These are phyloP conservation scores for Biscogniauxia sp. DNA, from an alignment of 2,329 filamentous ascomycete genomes.

Conservation along the genomic window DNA sequence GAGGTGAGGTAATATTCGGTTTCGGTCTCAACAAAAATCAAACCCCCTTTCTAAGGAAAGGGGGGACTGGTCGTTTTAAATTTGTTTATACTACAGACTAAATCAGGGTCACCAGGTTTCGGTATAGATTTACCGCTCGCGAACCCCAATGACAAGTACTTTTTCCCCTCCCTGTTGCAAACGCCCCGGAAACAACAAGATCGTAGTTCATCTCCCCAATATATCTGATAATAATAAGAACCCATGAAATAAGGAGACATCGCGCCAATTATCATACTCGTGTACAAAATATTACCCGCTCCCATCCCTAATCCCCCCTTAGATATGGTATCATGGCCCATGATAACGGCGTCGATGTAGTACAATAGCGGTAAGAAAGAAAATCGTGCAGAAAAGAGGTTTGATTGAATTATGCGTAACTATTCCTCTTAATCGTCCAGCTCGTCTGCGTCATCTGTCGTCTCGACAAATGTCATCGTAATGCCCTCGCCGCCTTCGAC, in stretches of 20 bases:
- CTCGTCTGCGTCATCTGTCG: constrained; percentile 31
- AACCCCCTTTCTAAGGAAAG: constrained; percentile 1
- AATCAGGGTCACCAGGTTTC: constrained; percentile 1
- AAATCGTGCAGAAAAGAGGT: background rate
- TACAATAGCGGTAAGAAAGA: background rate
- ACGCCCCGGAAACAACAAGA: background rate
- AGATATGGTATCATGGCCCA: background rate
- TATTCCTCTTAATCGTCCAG: constrained; percentile 12
- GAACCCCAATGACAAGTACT: background rate
- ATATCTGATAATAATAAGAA: background rate
- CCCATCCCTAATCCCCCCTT: background rate
- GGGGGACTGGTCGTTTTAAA: constrained; percentile 17
- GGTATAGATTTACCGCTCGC: background rate
- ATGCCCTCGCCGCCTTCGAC: constrained; percentile 43
- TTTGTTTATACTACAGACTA: constrained; percentile 23
- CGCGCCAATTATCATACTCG: background rate
- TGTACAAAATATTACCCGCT: background rate
- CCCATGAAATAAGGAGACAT: background rate
- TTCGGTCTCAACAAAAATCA: constrained; percentile 11
- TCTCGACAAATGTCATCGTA: constrained; percentile 47
- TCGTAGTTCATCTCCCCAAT: background rate
- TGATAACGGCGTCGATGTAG: background rate
- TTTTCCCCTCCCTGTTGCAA: background rate
- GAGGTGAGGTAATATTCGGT: background rate
- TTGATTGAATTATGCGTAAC: background rate